Evolutionary conservation across 306 rosid species (phyloP), one percentile per base, ranked within the genome.

Genomic region (Lathyrus sativus): DNA sequence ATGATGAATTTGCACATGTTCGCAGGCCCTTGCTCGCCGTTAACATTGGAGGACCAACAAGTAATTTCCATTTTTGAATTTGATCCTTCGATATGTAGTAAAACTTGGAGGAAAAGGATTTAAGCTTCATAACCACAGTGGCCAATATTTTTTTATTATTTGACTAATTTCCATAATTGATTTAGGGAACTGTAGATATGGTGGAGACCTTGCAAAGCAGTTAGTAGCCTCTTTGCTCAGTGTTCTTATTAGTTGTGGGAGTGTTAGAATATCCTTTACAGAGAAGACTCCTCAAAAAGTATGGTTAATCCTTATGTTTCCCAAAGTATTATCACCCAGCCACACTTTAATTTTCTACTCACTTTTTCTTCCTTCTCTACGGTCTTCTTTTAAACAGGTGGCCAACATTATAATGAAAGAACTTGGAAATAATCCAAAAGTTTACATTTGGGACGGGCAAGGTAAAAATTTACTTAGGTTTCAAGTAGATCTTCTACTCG

Each of bases 241-340:
- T 73, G 90, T 90, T 77, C 84, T 90, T 82, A 80, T 11, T 61
- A 86, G 86, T 81, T 93, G 97, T 75, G 97, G 96, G 70, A 90
- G 89, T 70, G 83, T 93, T 74, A 88, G 93, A 79, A 88, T 93
- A 88, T 90, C 97, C 80, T 93, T 86, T 78, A 85, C 97, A n/a
- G 78, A 81, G 74, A 86, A 86, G 81, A 90, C 98, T 61, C 90
- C 98, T 24, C 79, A 79, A 74, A 93, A 88, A 89, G 98, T 90
- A 78, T 70, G 71, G 59, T 13, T 61, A 43, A 22, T 9, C 28
- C 42, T 43, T 33, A 37, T 26, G 35, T 26, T 67, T 62, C 68
- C 42, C 46, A 63, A 28, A 62, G 5, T 33, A 67, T 35, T 42
- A 39, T 39, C 45, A 11, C 29, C 19, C 15, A 39, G 54, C 17